phyloP scores from a whole-genome alignment of 1,284 basidiomycete genomes.

The Lentinus polychrous region DNA sequence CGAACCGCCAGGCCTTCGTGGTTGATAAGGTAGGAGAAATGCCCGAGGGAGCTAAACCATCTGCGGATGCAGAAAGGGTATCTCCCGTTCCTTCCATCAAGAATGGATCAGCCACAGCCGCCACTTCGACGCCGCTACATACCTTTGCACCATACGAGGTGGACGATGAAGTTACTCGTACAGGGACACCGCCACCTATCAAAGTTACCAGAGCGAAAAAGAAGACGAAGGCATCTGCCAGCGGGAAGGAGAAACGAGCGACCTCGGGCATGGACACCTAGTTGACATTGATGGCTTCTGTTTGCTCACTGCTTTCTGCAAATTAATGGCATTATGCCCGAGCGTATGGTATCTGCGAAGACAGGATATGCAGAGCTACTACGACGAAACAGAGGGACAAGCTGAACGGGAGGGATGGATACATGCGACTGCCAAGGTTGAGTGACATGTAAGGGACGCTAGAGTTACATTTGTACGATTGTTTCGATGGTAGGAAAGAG shows the following conservation, averaged over 20 bases:
- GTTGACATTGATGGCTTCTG: conserved; percentile 2
- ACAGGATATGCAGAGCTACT: conserved; percentile 8
- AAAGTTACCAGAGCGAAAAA: conserved; percentile 69
- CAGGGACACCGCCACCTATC: conserved; percentile 61
- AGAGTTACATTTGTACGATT: not conserved
- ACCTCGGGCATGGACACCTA: conserved; percentile 20
- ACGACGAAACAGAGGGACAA: conserved; percentile 3
- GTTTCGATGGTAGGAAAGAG: conserved; percentile 1
- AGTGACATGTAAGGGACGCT: not conserved
- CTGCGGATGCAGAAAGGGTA: conserved; percentile 11
- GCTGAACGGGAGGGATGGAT: conserved; percentile 5
- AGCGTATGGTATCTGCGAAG: conserved; percentile 12
- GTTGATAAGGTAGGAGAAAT: conserved; percentile 83
- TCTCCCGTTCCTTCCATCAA: conserved; percentile 9
- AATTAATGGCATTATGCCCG: conserved; percentile 9
- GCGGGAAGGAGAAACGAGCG: conserved; percentile 59
- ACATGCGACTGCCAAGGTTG: conserved; percentile 3
- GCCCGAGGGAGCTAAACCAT: conserved; percentile 51
- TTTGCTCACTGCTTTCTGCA: not conserved
- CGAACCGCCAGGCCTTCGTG: conserved; percentile 33
- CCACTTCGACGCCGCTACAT: conserved; percentile 28
- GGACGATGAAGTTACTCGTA: conserved; percentile 37
- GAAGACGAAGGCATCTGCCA: conserved; percentile 37
- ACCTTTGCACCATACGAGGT: conserved; percentile 55
- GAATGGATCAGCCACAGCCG: conserved; percentile 13